Evolutionary conservation across 2,329 filamentous ascomycete species (phyloP).

Genomic region (Botrytis pseudocinerea): DNA sequence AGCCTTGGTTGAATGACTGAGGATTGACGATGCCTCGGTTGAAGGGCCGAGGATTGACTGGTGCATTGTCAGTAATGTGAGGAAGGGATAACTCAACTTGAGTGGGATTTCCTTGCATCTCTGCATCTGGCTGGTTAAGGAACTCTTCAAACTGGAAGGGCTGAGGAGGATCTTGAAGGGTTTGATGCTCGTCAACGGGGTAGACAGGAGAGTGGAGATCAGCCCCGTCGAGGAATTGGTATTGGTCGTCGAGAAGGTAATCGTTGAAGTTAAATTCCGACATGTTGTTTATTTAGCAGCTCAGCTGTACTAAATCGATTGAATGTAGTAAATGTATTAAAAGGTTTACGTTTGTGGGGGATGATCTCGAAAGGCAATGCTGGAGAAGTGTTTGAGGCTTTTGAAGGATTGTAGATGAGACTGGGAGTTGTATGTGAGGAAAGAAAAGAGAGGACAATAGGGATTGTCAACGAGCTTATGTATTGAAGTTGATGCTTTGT

Average conservation of each 20-base stretch:
- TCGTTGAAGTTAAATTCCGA: background rate
- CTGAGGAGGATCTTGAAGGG: background rate
- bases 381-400: background rate
- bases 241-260: background rate
- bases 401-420: background rate
- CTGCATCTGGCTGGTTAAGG: background rate
- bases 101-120: background rate
- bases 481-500: slow-evolving; percentile 9
- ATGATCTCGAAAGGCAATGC: background rate
- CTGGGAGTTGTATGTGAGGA: background rate
- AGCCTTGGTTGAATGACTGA: background rate
- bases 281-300: slow-evolving; percentile 25
- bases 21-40: background rate
- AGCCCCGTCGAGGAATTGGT: background rate
- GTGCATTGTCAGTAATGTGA: slow-evolving; percentile 3
- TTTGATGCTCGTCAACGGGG: background rate
- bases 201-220: slow-evolving; percentile 2
- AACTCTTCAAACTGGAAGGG: background rate
- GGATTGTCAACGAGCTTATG: slow-evolving; percentile 25
- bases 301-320: slow-evolving; percentile 24
- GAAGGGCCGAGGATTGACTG: background rate
- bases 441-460: slow-evolving; percentile 23
- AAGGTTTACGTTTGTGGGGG: no score
- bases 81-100: slow-evolving; percentile 15
- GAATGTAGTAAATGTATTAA: background rate